Percentiles rank a stretch among this genome's conserved stretches.
phyloP scores from a whole-genome alignment of 2,329 filamentous ascomycete species.

The Hypocreales sp. region DNA sequence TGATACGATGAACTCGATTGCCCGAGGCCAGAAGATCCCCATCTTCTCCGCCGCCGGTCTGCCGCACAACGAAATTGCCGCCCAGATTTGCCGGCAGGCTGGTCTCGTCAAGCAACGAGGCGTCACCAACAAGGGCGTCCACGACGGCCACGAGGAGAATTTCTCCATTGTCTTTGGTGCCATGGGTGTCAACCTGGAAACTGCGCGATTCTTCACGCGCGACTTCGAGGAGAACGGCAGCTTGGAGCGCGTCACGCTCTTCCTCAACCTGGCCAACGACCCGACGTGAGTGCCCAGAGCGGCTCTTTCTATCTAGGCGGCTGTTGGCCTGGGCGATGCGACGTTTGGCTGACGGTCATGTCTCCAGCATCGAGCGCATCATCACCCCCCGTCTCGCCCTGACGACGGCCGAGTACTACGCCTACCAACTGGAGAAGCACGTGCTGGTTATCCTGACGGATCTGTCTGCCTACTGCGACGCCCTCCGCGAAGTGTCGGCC shows the following conservation, averaged over 20 bases:
- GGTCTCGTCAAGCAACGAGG: conserved; percentile 71
- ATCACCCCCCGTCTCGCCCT: conserved; percentile 96
- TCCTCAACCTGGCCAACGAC: conserved; percentile 98
- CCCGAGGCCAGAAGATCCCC: conserved; percentile 97
- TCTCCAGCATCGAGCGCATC: conserved; percentile 97
- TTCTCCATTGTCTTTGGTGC: conserved; percentile 99
- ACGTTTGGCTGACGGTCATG: no score
- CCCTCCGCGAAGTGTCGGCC: conserved; percentile 94
- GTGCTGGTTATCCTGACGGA: conserved; percentile 97
- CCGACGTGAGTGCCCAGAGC: conserved; percentile 58
- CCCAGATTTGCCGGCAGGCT: conserved; percentile 95
- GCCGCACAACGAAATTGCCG: conserved; percentile 98
- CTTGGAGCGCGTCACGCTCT: conserved; percentile 91
- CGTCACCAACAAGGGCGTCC: conserved; percentile 77
- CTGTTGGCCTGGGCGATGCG: background rate
- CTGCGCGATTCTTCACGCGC: conserved; percentile 91
- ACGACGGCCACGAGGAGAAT: conserved; percentile 96
- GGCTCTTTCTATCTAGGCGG: background rate
- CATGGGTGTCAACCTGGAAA: conserved; percentile 99
- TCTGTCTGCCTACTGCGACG: conserved; percentile 95
- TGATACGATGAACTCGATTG: conserved; percentile 96
- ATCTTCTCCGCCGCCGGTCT: conserved; percentile 98
- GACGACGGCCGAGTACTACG: conserved; percentile 98
- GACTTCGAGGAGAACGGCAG: conserved; percentile 99
- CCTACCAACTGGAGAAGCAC: conserved; percentile 99